phyloP scores from a whole-genome alignment of 345 rosid species.

The Pistacia atlantica region DNA sequence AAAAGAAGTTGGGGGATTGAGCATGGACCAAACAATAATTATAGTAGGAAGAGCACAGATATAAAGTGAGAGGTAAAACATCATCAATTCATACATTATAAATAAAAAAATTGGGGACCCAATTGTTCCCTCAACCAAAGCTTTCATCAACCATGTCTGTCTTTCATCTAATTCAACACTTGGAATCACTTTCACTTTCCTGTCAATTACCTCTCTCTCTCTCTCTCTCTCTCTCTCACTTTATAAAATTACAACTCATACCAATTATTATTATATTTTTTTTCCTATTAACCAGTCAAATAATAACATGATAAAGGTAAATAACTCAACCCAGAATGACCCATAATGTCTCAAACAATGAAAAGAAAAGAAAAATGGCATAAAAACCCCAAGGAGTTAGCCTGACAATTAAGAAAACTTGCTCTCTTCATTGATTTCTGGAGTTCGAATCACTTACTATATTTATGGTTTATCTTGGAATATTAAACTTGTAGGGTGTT shows the following conservation, averaged over 20 bases:
- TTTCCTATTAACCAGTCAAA: neutral
- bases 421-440: too few species aligned
- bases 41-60: conserved; percentile 6
- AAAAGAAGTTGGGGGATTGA: neutral
- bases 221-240: neutral
- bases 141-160: conserved; percentile 6
- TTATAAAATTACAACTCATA: neutral
- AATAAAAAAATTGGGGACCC: conserved; percentile 19
- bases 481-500: too few species aligned
- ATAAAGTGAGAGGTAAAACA: conserved; percentile 18
- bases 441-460: too few species aligned
- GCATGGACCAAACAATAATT: conserved; percentile 5
- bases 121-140: conserved; percentile 10
- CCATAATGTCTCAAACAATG: too few species aligned
- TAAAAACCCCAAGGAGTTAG: too few species aligned
- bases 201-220: neutral
- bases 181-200: conserved; percentile 12
- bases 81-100: conserved; percentile 1
- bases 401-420: too few species aligned
- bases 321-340: too few species aligned
- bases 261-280: neutral
- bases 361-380: too few species aligned
- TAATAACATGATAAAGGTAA: neutral
- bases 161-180: conserved; percentile 15
- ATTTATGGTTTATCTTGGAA: too few species aligned